Evolutionary conservation across 306 rosid species (phyloP).

Genomic region (Cucumis melo): DNA sequence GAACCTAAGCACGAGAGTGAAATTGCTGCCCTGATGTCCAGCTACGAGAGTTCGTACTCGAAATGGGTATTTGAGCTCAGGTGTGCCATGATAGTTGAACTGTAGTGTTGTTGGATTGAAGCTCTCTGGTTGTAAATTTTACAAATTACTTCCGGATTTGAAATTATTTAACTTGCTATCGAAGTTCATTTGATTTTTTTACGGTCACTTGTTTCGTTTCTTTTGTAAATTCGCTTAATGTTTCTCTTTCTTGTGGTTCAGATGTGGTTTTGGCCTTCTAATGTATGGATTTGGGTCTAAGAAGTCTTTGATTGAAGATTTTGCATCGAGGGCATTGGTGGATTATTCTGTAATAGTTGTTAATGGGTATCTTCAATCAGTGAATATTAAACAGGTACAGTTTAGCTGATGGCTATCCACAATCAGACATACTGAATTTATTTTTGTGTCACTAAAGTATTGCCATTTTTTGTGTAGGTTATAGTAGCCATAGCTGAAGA

Average conservation of each 20-base stretch:
- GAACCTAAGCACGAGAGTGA: constrained; percentile 73
- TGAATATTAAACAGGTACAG: constrained; percentile 71
- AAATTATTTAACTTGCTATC: background rate
- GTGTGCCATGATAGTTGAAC: constrained; percentile 7
- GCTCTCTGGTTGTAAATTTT: background rate
- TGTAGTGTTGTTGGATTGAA: background rate
- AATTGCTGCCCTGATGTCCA: constrained; percentile 25
- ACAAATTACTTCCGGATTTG: background rate
- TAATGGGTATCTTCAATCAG: constrained; percentile 78
- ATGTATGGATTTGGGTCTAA: constrained; percentile 98
- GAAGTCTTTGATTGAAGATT: constrained; percentile 75
- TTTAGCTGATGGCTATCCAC: background rate
- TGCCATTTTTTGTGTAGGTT: constrained; percentile 33
- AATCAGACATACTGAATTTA: background rate
- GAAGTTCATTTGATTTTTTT: background rate
- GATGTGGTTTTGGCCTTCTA: constrained; percentile 67
- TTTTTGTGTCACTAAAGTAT: background rate
- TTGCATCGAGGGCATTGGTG: constrained; percentile 51
- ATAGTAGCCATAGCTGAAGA: constrained; percentile 58
- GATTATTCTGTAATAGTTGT: constrained; percentile 66
- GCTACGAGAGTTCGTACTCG: constrained; percentile 38
- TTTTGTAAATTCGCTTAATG: background rate
- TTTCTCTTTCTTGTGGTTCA: background rate
- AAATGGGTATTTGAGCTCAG: constrained; percentile 62
- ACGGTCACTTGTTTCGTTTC: background rate